A percentile compares a stretch with the other conserved stretches of the same genome.
Conservation (phyloP, 441 rosid species). For the Gossypium davidsonii region DNA sequence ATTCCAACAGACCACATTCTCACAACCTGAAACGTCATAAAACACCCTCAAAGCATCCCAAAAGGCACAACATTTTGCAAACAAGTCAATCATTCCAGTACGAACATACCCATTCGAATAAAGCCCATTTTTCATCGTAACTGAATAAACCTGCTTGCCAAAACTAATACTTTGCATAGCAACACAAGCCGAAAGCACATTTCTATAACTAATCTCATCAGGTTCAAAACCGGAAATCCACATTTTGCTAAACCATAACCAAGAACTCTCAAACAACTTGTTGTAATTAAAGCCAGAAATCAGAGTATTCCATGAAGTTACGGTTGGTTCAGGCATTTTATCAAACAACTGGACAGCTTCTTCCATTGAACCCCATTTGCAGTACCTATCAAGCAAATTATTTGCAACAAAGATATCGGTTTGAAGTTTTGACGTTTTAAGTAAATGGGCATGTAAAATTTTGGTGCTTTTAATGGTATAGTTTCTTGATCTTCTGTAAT, state of each 20-base stretch:
- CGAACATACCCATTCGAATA: conserved; percentile 45
- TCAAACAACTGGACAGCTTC: conserved; percentile 59
- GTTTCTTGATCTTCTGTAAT: conserved; percentile 25
- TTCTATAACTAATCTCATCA: conserved; percentile 49
- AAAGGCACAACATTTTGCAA: conserved; percentile 37
- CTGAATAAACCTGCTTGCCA: conserved; percentile 46
- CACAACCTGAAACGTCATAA: conserved; percentile 41
- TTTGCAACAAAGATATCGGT: conserved; percentile 33
- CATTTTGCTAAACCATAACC: conserved; percentile 46
- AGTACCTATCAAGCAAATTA: conserved; percentile 42
- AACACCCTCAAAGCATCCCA: conserved; percentile 57
- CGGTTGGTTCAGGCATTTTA: conserved; percentile 45
- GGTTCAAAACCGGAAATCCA: conserved; percentile 38
- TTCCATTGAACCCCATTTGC: conserved; percentile 33
- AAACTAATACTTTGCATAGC: conserved; percentile 28
- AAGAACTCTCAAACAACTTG: conserved; percentile 32
- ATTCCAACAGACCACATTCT: conserved; percentile 63
- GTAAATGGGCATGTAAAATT: conserved; percentile 43
- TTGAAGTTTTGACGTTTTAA: conserved; percentile 29
- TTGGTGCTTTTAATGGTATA: conserved; percentile 29
- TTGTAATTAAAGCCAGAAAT: conserved; percentile 45
- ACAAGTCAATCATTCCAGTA: conserved; percentile 52
- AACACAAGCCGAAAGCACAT: conserved; percentile 57
- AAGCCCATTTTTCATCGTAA: conserved; percentile 46
- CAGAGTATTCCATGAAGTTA: conserved; percentile 57